These are phyloP conservation scores for Globisporangium ultimum DNA, from an alignment of 352 stramenopile species.

Conservation along the genomic window DNA sequence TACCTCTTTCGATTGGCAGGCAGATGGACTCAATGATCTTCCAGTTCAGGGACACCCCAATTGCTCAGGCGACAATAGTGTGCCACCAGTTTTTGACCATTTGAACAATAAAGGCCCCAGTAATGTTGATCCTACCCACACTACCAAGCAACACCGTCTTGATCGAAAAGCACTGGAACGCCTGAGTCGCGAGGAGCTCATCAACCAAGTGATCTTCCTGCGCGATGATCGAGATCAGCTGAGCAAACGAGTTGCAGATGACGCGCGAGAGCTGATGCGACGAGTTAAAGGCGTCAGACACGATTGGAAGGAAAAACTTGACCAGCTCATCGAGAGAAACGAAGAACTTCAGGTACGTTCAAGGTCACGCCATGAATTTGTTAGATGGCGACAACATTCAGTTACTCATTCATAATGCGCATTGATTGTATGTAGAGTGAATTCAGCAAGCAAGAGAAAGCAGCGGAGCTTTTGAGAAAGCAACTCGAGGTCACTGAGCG, in stretches of 20 bases:
- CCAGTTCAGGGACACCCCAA: no score
- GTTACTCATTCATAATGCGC: not conserved
- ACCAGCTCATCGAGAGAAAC: conserved; percentile 34
- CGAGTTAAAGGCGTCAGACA: conserved; percentile 32
- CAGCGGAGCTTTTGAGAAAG: conserved; percentile 13
- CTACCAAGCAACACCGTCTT: not conserved
- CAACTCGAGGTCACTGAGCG: conserved; percentile 27
- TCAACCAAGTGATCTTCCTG: conserved; percentile 32
- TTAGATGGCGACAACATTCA: no score
- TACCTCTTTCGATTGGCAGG: not conserved
- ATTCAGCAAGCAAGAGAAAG: conserved; percentile 14
- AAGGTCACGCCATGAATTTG: no score
- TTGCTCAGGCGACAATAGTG: no score
- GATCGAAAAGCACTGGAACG: conserved; percentile 19
- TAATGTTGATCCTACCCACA: not conserved
- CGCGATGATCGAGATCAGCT: conserved; percentile 44
- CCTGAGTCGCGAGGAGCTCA: conserved; percentile 43
- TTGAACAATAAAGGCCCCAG: no score
- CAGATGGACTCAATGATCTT: not conserved
- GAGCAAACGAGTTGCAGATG: conserved; percentile 28
- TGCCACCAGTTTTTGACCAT: no score
- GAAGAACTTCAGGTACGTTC: conserved; percentile 28
- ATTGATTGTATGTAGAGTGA: conserved; percentile 14
- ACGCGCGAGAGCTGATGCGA: conserved; percentile 39
- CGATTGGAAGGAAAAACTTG: conserved; percentile 45